Evolutionary conservation across 495 filamentous ascomycete species (phyloP).

Genomic region (Lasiosphaeria ovina): DNA sequence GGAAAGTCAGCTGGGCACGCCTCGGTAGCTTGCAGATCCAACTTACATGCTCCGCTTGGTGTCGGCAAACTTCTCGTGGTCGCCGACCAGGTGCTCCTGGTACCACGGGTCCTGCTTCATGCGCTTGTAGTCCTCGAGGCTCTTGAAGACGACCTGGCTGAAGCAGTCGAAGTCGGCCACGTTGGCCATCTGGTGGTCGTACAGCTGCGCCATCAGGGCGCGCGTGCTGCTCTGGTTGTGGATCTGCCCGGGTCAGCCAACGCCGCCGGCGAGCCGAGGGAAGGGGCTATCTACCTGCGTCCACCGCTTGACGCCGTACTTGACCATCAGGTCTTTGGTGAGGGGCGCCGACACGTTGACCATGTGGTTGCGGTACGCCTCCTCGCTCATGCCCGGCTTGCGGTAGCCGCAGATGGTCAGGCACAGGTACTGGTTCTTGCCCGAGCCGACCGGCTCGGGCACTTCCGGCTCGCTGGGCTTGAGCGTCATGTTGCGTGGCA

Average conservation of each 20-base stretch:
- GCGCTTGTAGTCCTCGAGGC: constrained; percentile 35
- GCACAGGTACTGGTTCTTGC: constrained; percentile 28
- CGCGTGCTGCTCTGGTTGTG: constrained; percentile 40
- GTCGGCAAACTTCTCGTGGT: constrained; percentile 51
- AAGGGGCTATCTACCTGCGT: constrained; percentile 19
- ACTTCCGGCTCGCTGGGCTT: no score
- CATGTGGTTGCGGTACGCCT: constrained; percentile 50
- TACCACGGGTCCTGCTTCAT: constrained; percentile 41
- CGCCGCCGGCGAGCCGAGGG: neutral
- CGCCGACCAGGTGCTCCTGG: constrained; percentile 38
- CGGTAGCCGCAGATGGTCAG: constrained; percentile 51
- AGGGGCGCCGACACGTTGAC: constrained; percentile 42
- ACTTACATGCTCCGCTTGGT: constrained; percentile 33
- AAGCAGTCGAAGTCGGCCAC: constrained; percentile 46
- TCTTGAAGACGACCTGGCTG: constrained; percentile 40
- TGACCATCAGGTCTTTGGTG: constrained; percentile 44
- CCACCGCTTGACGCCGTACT: constrained; percentile 44
- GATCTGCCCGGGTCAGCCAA: constrained; percentile 22
- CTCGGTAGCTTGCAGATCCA: neutral
- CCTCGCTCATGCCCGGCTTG: constrained; percentile 49
- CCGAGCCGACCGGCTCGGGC: no score
- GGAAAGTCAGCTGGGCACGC: neutral
- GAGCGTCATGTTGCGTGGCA: no score
- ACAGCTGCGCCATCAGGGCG: constrained; percentile 37
- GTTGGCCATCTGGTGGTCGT: constrained; percentile 38